Percentiles rank a stretch among this genome's conserved stretches.
These are phyloP conservation scores for Podila verticillata DNA, from an alignment of 192 early-diverging fungal species.

Conservation along the genomic window DNA sequence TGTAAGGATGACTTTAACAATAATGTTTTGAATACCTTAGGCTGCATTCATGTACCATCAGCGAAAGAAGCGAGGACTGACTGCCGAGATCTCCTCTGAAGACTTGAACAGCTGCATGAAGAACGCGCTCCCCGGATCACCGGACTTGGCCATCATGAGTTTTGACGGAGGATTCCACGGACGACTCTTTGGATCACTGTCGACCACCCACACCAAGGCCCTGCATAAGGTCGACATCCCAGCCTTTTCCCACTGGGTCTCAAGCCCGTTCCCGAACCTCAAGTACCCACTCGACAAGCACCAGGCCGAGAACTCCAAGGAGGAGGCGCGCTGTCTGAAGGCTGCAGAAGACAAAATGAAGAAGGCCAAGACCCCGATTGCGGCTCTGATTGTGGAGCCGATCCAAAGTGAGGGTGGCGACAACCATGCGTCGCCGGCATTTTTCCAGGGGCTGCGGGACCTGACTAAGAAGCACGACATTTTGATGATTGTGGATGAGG, in stretches of 20 bases:
- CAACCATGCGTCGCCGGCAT: slow-evolving; percentile 69
- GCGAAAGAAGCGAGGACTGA: slow-evolving; percentile 56
- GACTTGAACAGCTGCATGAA: slow-evolving; percentile 70
- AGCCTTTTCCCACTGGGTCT: slow-evolving; percentile 58
- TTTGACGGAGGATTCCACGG: slow-evolving; percentile 75
- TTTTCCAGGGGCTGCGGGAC: slow-evolving; percentile 70
- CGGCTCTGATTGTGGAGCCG: slow-evolving; percentile 75
- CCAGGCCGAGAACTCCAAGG: slow-evolving; percentile 62
- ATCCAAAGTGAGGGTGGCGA: slow-evolving; percentile 84
- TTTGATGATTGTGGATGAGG: slow-evolving; percentile 82
- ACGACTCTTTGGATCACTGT: slow-evolving; percentile 74
- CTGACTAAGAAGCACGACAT: slow-evolving; percentile 65
- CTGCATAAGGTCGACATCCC: slow-evolving; percentile 82
- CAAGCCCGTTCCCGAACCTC: slow-evolving; percentile 70
- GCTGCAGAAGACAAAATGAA: slow-evolving; percentile 62
- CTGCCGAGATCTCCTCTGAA: slow-evolving; percentile 31
- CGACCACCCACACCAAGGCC: slow-evolving; percentile 73
- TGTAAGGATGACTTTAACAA: too few relatives aligned
- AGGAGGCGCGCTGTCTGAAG: slow-evolving; percentile 66
- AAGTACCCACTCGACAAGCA: slow-evolving; percentile 73
- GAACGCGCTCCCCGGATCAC: slow-evolving; percentile 70
- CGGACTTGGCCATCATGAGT: slow-evolving; percentile 72
- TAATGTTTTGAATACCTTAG: not conserved
- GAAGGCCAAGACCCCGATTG: slow-evolving; percentile 60
- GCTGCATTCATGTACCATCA: slow-evolving; percentile 76